Evolutionary conservation across 2,329 filamentous ascomycete genomes (phyloP).

Genomic region (Aspergillus bombycis): DNA sequence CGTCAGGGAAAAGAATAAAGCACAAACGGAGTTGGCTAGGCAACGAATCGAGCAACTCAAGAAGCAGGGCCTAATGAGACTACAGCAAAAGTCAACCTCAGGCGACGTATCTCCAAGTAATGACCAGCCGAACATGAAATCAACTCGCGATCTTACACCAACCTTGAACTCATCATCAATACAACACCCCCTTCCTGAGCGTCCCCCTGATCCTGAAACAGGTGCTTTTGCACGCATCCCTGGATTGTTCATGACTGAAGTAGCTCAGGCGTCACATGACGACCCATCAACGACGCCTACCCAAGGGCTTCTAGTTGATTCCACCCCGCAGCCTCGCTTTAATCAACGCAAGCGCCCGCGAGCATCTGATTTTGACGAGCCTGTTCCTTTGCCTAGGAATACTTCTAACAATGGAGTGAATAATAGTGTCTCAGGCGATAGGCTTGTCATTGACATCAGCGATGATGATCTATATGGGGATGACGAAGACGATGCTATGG

Average conservation of each 20-base stretch:
- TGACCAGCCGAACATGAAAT: conserved; percentile 9
- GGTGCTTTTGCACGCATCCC: conserved; percentile 49
- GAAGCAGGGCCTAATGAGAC: conserved; percentile 51
- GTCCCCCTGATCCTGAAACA: conserved; percentile 36
- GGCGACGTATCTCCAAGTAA: conserved; percentile 12
- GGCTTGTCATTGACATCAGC: conserved; percentile 82
- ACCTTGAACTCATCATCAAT: conserved; percentile 19
- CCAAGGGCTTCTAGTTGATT: conserved; percentile 21
- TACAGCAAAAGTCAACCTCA: conserved; percentile 33
- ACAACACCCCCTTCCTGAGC: conserved; percentile 43
- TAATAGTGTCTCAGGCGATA: conserved; percentile 52
- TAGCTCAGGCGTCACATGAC: conserved; percentile 12
- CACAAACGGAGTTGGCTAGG: conserved; percentile 74
- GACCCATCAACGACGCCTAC: conserved; percentile 13
- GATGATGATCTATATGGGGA: conserved; percentile 63
- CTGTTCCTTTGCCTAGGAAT: conserved; percentile 57
- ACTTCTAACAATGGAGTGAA: conserved; percentile 60
- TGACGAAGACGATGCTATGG: conserved; percentile 36
- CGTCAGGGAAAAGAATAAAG: conserved; percentile 56
- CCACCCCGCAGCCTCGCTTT: conserved; percentile 25
- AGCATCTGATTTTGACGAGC: conserved; percentile 71
- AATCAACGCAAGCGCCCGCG: conserved; percentile 61
- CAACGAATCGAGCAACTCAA: conserved; percentile 78
- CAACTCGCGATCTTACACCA: conserved; percentile 7
- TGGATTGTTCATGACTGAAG: conserved; percentile 54